Evolutionary conservation across 2,329 filamentous ascomycete genomes (phyloP), one percentile per base, ranked within the genome.

Genomic region (Aureobasidium sp.): DNA sequence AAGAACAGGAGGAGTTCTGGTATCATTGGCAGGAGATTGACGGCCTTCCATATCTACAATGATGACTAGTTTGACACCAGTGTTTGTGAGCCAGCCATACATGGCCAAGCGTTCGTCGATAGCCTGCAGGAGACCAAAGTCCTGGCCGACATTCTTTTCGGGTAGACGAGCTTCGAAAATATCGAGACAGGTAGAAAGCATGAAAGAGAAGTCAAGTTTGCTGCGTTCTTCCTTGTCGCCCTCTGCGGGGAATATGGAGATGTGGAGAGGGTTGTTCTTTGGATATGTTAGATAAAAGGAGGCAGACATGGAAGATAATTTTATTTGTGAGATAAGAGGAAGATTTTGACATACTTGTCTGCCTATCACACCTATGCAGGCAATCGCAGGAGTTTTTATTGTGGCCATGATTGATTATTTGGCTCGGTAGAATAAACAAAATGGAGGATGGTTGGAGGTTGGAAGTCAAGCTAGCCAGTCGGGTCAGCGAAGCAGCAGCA

Each of bases 31-130:
- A 47, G 61, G 34, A 21, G 62, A 55, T 8, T 79, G 75, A 27
- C 88, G 80, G 1, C 91, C 92, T 67, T 91, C 86, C 83, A 96
- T 91, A 76, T 99, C 93, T 34, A 97, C 88, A 3, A 97, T 85
- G 65, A 91, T 87, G 37, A 97, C 86, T 70, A 99, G 86, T 72
- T 93, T 92, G 65, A 96, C 86, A 44, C 91, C 91, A 30, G 94
- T 97, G 75, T 96, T 97, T 62, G 94, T 97, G 75, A 97, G 84
- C 85, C 90, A 97, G 69, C 94, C 94, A 78, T 97, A 99, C 67
- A 91, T 89, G 39, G 92, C 91, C 50, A 97, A 82, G 30, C 92
- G 85, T 77, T 99, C 93, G 77, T 97, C 94, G 63, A 97, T 82
- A 63, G 92, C 91, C 77, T 97, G 93, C 55, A 99, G 82, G 13